Base-by-base conservation (phyloP, 2,329 filamentous ascomycete genomes). In the Trematosphaeria pertusa region DNA sequence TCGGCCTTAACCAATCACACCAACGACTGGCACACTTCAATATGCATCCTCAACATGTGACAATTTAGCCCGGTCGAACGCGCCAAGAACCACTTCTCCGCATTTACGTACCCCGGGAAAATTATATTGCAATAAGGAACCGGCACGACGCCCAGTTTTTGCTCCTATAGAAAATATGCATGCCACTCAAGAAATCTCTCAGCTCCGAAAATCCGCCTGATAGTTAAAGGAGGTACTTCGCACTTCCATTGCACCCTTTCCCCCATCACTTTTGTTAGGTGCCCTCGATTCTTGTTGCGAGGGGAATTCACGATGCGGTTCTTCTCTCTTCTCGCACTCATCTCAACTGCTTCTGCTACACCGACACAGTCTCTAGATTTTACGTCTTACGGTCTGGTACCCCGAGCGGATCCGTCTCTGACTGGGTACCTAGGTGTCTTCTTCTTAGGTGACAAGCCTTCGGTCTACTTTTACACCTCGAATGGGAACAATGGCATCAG, bases 391-490 rank as follows among this genome's bases (percentile, higher is more conserved):
- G 39, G 24, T 14, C 19, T 67, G 10, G 37, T 50, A 2, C 50
- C 50, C 2, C 64, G 66, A 14, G 62, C 59, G 18, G 59, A 69
- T 21, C 43, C 75, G 0, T 74, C 65, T 39, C 64, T 81, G 2
- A 76, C 75, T 0, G 78, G 79, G 2, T 83, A 82, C 58, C 65
- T 83, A 2, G 79, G 78, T 2, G 78, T 76, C 7, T 81, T 82
- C 62, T 83, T 83, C 59, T 74, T 82, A 3, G 80, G 80, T 4
- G 73, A 77, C 20, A 77, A 80, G 26, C 80, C 79, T 0, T 77
- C 75, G 39, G 75, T 82, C 2, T 82, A 81, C 59, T 77, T 81
- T 48, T 81, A 82, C 55, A 71, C 79, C 31, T 80, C 78, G 56
- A 76, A 80, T 31, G 78, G 77, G 41, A 82, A 82, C 58, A 74